phyloP scores from a whole-genome alignment of 2,329 filamentous ascomycete genomes.

The Trichoderma hamatum region DNA sequence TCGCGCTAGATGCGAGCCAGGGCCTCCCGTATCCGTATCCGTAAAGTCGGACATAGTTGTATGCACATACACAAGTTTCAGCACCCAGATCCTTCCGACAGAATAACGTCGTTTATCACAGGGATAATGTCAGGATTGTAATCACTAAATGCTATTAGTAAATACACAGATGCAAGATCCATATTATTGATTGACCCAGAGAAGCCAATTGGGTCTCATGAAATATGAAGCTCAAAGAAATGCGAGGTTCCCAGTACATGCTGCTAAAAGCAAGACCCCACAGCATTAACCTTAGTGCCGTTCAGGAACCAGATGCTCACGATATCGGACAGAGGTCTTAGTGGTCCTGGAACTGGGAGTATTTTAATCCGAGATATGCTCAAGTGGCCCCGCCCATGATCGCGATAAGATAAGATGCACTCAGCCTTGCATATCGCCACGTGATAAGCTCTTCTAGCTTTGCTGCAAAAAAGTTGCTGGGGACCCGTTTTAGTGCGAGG shows the following conservation, averaged over 20 bases:
- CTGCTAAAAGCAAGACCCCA: background rate
- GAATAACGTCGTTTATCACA: background rate
- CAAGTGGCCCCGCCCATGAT: background rate
- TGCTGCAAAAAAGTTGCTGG: conserved; percentile 29
- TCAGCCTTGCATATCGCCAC: conserved; percentile 26
- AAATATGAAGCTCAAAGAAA: background rate
- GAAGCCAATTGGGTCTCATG: background rate
- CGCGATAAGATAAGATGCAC: conserved; percentile 17
- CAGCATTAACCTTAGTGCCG: background rate
- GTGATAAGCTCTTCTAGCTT: conserved; percentile 27
- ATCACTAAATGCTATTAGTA: background rate
- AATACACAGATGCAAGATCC: background rate
- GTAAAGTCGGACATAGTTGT: background rate
- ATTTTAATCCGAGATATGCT: background rate
- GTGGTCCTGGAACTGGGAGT: background rate
- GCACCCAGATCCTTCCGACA: conserved; percentile 2
- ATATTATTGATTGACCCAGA: background rate
- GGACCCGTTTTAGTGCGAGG: conserved; percentile 22
- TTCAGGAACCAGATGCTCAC: background rate
- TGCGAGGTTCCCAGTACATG: background rate
- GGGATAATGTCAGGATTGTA: background rate
- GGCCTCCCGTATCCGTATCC: conserved; percentile 25
- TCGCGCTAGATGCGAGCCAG: background rate
- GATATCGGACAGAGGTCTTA: background rate
- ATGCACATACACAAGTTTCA: background rate